phyloP scores from a whole-genome alignment of 2,329 filamentous ascomycete genomes.

The Eutypa lata region DNA sequence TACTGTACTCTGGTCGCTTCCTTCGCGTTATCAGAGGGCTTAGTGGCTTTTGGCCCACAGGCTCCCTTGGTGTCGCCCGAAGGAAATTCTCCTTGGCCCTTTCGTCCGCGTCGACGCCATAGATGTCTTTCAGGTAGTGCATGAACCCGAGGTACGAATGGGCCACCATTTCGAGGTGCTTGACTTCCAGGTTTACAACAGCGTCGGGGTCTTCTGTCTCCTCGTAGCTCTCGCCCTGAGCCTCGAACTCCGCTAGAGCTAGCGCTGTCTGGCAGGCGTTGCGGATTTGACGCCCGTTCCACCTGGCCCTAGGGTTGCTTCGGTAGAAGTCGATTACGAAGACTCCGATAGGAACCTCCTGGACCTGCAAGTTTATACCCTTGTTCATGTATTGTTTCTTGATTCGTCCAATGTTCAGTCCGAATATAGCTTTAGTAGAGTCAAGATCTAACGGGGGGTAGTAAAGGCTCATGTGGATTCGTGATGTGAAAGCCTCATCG shows the following conservation, averaged over 20 bases:
- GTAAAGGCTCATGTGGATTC: conserved; percentile 30
- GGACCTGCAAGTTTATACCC: conserved; percentile 11
- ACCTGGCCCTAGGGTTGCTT: conserved; percentile 10
- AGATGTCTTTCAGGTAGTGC: not conserved
- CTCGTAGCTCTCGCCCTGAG: not conserved
- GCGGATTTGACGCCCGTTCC: conserved; percentile 24
- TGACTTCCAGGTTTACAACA: not conserved
- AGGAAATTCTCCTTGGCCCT: not conserved
- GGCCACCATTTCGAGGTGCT: not conserved
- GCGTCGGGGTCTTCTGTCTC: not conserved
- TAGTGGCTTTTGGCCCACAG: too few species aligned
- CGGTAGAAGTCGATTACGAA: conserved; percentile 14
- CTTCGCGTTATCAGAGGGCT: too few species aligned
- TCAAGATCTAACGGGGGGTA: conserved; percentile 16
- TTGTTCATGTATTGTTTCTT: conserved; percentile 13
- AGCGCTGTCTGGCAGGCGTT: conserved; percentile 23
- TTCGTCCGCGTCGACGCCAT: not conserved
- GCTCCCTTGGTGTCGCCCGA: too few species aligned
- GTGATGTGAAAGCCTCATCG: conserved; percentile 35
- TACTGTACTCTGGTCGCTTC: too few species aligned
- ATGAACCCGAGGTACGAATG: not conserved
- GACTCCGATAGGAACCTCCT: conserved; percentile 14
- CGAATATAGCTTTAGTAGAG: conserved; percentile 13
- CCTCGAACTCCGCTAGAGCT: conserved; percentile 12
- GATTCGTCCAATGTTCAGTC: conserved; percentile 15